Evolutionary conservation across 2,329 filamentous ascomycete genomes (phyloP), one percentile per base, ranked within the genome.

Genomic region (Diaporthe aspalathi): DNA sequence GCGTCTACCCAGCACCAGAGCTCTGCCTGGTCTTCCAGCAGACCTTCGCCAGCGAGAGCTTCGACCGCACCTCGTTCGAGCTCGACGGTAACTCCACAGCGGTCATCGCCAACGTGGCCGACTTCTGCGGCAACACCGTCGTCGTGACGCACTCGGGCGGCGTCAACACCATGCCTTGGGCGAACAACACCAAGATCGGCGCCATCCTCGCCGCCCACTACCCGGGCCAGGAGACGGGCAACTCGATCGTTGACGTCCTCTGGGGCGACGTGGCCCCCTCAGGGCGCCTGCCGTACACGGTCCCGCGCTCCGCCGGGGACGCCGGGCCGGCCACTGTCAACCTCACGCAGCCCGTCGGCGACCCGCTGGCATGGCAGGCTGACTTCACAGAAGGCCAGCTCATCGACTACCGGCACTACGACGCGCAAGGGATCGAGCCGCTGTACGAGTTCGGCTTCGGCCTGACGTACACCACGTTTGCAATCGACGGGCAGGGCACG

Each of bases 31-130:
- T 87, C 14, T 85, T 87, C 76, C 77, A 86, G 62, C 87, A 87
- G 73, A 84, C 89, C 5, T 88, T 90, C 78, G 84, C 86, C 6
- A 89, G 89, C 0, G 91, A 93, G 79, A 80, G 83, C 79, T 89
- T 88, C 1, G 91, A 85, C 74, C 79, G 88, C 43, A 78, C 79
- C 2, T 83, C 82, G 72, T 79, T 85, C 6, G 83, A 84, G 20
- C 90, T 88, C 87, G 83, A 90, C 56, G 84, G 85, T 38, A 89
- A 92, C 76, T 84, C 90, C 5, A 89, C 89, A 60, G 83, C 89
- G 70, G 82, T 92, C 12, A 86, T 92, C 35, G 79, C 86, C 57
- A 83, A 84, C 11, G 82, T 87, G 4, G 83, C 85, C 0, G 75
- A 77, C 14, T 76, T 77, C 50, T 87, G 85, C 78, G 80, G 79